Evolutionary conservation across 805 yeast species (phyloP).

Genomic region (Wickerhamiella vanderwaltii): DNA sequence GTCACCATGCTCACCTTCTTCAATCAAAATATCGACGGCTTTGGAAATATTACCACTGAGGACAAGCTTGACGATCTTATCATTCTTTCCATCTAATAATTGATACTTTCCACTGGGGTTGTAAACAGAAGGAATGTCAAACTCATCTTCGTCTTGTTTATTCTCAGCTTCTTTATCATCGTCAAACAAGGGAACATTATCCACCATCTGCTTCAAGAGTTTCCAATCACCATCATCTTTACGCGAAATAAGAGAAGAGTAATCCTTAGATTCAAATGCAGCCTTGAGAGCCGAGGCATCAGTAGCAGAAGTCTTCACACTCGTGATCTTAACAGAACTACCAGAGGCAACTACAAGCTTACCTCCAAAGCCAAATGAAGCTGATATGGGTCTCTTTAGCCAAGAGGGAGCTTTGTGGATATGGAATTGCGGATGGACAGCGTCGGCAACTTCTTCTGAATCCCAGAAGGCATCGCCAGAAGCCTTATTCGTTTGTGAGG

Average conservation of each 20-base stretch:
- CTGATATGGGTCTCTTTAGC: slow-evolving; percentile 64
- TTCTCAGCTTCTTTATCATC: slow-evolving; percentile 12
- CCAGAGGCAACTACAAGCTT: slow-evolving; percentile 47
- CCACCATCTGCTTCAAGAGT: slow-evolving; percentile 22
- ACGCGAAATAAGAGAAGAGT: slow-evolving; percentile 34
- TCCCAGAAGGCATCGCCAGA: slow-evolving; percentile 80
- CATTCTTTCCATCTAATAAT: slow-evolving; percentile 21
- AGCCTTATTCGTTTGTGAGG: slow-evolving; percentile 25
- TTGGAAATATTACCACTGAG: slow-evolving; percentile 49
- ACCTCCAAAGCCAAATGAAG: slow-evolving; percentile 88
- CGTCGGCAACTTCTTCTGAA: slow-evolving; percentile 28
- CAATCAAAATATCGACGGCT: slow-evolving; percentile 59
- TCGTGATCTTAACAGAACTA: slow-evolving; percentile 32
- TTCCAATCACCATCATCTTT: slow-evolving; percentile 29
- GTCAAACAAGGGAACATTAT: slow-evolving; percentile 18
- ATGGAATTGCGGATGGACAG: slow-evolving; percentile 48
- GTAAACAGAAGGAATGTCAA: slow-evolving; percentile 23
- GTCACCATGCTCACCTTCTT: slow-evolving; percentile 53
- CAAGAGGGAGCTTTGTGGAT: slow-evolving; percentile 79
- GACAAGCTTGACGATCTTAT: slow-evolving; percentile 37
- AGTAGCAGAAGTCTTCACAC: slow-evolving; percentile 22
- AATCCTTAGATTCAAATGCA: slow-evolving; percentile 25
- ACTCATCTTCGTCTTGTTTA: slow-evolving; percentile 32
- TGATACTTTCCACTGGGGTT: slow-evolving; percentile 26
- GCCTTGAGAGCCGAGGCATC: slow-evolving; percentile 10